phyloP scores from a whole-genome alignment of 2,329 filamentous ascomycete genomes.

The Penicillium sp. region DNA sequence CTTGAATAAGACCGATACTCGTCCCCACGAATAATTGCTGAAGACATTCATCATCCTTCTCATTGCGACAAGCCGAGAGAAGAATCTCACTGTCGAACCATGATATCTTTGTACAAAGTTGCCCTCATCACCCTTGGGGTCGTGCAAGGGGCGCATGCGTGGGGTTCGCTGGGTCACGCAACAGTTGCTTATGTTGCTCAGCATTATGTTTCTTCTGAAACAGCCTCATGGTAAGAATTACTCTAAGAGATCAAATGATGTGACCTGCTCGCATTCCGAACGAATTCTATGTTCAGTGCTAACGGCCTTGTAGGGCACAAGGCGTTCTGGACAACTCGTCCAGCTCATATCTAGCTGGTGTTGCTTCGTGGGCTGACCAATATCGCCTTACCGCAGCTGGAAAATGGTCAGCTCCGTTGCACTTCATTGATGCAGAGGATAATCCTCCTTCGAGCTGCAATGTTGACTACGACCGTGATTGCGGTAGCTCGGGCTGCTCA shows the following conservation, averaged over 20 bases:
- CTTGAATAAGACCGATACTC: neutral
- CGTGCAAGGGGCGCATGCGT: conserved; percentile 40
- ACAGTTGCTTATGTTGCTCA: conserved; percentile 61
- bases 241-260: no score
- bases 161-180: conserved; percentile 59
- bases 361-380: conserved; percentile 60
- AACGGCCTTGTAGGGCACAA: conserved; percentile 32
- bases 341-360: conserved; percentile 53
- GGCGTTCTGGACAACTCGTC: conserved; percentile 49
- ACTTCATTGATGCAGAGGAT: conserved; percentile 59
- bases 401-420: conserved; percentile 51
- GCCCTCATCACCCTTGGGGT: conserved; percentile 14
- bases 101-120: conserved; percentile 15
- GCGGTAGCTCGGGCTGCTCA: conserved; percentile 54
- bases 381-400: conserved; percentile 56
- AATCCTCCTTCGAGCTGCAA: conserved; percentile 52
- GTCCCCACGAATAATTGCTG: neutral
- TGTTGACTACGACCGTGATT: conserved; percentile 57
- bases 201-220: conserved; percentile 49
- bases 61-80: neutral
- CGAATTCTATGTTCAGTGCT: neutral
- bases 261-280: no score
- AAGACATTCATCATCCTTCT: neutral
- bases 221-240: conserved; percentile 46
- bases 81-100: neutral